Percentiles rank a stretch among this genome's conserved stretches.
phyloP scores from a whole-genome alignment of 2,329 filamentous ascomycete genomes.

The Fusarium hainanense region DNA sequence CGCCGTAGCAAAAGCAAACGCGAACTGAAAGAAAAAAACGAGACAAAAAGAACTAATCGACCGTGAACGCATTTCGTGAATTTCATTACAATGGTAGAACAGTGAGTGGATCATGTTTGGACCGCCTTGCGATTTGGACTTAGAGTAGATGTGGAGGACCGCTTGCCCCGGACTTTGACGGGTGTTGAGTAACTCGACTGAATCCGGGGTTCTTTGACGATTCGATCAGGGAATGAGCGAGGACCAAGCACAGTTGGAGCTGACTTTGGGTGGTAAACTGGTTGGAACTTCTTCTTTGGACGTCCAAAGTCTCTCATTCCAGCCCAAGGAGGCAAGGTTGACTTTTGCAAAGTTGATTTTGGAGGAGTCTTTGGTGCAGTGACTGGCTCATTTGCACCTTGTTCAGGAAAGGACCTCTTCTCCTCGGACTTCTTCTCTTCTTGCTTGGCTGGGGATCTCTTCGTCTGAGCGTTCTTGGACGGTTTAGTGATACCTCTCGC shows the following conservation, averaged over 20 bases:
- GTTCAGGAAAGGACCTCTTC: background rate
- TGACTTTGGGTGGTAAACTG: background rate
- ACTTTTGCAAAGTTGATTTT: background rate
- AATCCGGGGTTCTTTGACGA: constrained; percentile 24
- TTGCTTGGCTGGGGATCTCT: background rate
- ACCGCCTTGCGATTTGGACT: background rate
- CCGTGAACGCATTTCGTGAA: constrained; percentile 35
- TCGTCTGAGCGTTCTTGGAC: background rate
- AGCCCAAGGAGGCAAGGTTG: constrained; percentile 20
- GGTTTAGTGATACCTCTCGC: background rate
- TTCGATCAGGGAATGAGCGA: background rate
- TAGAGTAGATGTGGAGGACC: constrained; percentile 1
- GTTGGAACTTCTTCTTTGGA: background rate
- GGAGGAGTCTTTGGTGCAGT: background rate
- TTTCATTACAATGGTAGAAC: constrained; percentile 37
- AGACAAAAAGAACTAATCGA: constrained; percentile 18
- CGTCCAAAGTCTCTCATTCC: constrained; percentile 23
- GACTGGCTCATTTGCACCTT: background rate
- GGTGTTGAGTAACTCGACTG: constrained; percentile 10
- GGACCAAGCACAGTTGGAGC: constrained; percentile 8
- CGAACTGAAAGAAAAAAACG: background rate
- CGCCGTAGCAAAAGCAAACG: constrained; percentile 32
- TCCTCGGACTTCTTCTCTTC: background rate
- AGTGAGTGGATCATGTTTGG: constrained; percentile 25
- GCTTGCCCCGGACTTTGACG: constrained; percentile 36